Base-by-base conservation (phyloP, 495 filamentous ascomycete genomes). In the Bathelium albidoporum region DNA sequence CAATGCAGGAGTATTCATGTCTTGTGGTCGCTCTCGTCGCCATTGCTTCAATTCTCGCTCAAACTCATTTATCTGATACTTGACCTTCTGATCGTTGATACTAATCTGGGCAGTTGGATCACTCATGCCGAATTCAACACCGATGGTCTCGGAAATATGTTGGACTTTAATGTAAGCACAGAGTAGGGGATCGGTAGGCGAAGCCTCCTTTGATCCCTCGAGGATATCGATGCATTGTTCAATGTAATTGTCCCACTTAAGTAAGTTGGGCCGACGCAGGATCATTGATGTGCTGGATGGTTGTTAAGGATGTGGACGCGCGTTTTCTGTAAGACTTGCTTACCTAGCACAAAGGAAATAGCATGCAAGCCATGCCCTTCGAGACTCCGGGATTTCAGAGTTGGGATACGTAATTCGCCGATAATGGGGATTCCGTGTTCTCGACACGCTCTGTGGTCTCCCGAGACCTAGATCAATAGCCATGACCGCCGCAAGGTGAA, bases 381-480 rank as follows among this genome's bases (percentile, higher is more conserved):
- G 78, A 22, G 85, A 79, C 74, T 96, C 92, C 12, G 89, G 75
- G 0, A 82, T 85, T 49, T 87, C 83, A 0, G 85, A 65, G 75
- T 71, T 55, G 5, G 49, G 49, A 16, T 55, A 55, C 7, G 49
- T 55, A 29, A 55, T 55, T 28, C 49, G 49, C 26, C 49, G 49
- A 16, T 55, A 55, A 9, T 55, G 49, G 24, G 49, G 49, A 55
- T 11, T 55, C 9, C 49, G 49, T 10, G 49, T 55, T 20, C 49
- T 55, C 20, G 49, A 28, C 26, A 55, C 10, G 16, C 49, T 55
- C 49, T 55, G 49, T 7, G 49, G 49, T 55, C 49, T 81, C 9
- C 89, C 86, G 32, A 97, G 81, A 0, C 91, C 92, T 44, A 97
- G 80, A 70, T 98, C 94, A 68, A 97, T 85, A 14, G 85, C 89